Conservation (phyloP, 108 stramenopile genomes). For the Pseudonitzschia pungens region DNA sequence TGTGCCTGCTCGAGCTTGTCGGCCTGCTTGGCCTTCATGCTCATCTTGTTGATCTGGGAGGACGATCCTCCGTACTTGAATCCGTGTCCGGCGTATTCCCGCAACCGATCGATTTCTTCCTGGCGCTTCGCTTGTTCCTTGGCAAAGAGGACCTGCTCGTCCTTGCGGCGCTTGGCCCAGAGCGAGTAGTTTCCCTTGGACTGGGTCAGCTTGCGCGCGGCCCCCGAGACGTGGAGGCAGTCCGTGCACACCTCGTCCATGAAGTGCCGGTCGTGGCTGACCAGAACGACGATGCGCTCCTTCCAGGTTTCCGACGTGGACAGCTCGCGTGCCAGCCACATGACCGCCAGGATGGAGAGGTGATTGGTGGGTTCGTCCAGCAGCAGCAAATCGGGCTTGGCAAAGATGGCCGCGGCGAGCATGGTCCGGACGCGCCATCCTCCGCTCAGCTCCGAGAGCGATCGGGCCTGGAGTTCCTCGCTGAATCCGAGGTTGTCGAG, state of each 20-base stretch:
- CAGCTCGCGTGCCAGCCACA: constrained; percentile 84
- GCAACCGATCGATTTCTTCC: constrained; percentile 33
- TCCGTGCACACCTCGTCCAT: constrained; percentile 84
- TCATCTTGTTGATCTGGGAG: constrained; percentile 47
- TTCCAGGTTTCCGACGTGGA: constrained; percentile 40
- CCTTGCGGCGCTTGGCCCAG: constrained; percentile 27
- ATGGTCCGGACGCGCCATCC: constrained; percentile 96
- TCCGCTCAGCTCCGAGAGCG: constrained; percentile 65
- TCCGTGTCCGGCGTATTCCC: constrained; percentile 49
- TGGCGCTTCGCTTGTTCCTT: constrained; percentile 22
- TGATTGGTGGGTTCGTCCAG: constrained; percentile 71
- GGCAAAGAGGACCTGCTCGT: constrained; percentile 23
- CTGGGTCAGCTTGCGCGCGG: constrained; percentile 26
- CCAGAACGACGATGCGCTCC: constrained; percentile 70
- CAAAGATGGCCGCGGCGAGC: constrained; percentile 75
- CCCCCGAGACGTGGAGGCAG: constrained; percentile 49
- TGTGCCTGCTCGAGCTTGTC: constrained; percentile 37
- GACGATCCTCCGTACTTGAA: constrained; percentile 41
- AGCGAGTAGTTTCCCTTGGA: constrained; percentile 28
- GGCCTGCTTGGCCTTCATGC: constrained; percentile 51
- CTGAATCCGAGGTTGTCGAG: constrained; percentile 61
- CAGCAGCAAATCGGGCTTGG: constrained; percentile 79
- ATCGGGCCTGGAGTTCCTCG: constrained; percentile 39
- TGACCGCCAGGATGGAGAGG: constrained; percentile 83
- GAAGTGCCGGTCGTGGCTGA: constrained; percentile 90